Conservation (phyloP, 257 asterid genomes). For the Ajuga chamaepitys region DNA sequence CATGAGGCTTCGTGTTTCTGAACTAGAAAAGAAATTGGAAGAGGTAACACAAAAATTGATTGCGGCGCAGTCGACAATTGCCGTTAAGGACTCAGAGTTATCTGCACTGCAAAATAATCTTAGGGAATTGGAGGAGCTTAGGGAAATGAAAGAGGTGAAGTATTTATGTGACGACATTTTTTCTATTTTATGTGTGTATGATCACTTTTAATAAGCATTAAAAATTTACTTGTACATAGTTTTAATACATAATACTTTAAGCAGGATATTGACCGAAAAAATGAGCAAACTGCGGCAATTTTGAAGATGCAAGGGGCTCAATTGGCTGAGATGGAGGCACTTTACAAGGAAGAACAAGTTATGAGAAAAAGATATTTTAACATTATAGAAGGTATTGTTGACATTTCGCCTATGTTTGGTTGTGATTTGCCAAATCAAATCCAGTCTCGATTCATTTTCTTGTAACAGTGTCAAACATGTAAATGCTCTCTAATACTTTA, state of each 20-base stretch:
- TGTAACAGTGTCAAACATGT: neutral
- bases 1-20: constrained; percentile 46
- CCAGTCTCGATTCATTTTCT: neutral
- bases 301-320: constrained; percentile 96
- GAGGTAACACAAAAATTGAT: constrained; percentile 44
- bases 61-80: constrained; percentile 46
- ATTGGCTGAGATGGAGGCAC: constrained; percentile 86
- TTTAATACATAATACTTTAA: constrained; percentile 11
- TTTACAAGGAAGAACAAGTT: constrained; percentile 91
- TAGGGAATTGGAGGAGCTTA: constrained; percentile 79
- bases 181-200: neutral
- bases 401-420: neutral
- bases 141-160: constrained; percentile 96
- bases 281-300: constrained; percentile 94
- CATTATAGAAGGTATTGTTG: constrained; percentile 71
- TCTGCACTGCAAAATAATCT: constrained; percentile 62
- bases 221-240: neutral
- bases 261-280: constrained; percentile 90
- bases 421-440: neutral
- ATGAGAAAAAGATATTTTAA: constrained; percentile 86
- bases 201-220: neutral
- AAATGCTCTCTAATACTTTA: neutral
- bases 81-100: constrained; percentile 56
- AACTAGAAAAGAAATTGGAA: constrained; percentile 76
- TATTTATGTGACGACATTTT: neutral